Evolutionary conservation across 352 stramenopile species (phyloP).

Genomic region (Phytophthora lateralis): DNA sequence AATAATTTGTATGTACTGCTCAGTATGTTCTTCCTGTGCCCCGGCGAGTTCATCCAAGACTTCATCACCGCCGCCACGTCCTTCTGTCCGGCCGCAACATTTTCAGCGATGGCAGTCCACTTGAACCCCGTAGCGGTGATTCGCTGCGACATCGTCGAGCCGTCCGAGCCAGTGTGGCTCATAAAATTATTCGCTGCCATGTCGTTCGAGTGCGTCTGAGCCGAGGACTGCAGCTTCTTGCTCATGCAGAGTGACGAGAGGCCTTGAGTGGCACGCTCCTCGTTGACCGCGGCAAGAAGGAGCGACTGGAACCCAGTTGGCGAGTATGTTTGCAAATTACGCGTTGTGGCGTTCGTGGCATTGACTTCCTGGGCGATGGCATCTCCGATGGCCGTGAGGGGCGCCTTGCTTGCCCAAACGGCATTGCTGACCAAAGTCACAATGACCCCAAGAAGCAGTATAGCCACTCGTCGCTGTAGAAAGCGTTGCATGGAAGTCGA

Average conservation of each 20-base stretch:
- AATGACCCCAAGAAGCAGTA: slow-evolving; percentile 19
- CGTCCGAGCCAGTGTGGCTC: slow-evolving; percentile 52
- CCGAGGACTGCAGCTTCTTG: slow-evolving; percentile 37
- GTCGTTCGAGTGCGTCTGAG: slow-evolving; percentile 41
- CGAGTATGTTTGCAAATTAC: slow-evolving; percentile 30
- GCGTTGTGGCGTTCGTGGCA: slow-evolving; percentile 10
- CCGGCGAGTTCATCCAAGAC: slow-evolving; percentile 59
- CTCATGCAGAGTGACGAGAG: slow-evolving; percentile 45
- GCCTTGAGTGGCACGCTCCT: slow-evolving; percentile 40
- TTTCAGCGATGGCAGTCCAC: slow-evolving; percentile 57
- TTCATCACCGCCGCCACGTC: slow-evolving; percentile 54
- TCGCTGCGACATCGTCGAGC: slow-evolving; percentile 48
- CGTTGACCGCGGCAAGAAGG: slow-evolving; percentile 58
- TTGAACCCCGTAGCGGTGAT: slow-evolving; percentile 47
- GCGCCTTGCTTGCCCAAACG: neutral
- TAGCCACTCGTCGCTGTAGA: slow-evolving; percentile 5
- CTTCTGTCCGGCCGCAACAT: slow-evolving; percentile 55
- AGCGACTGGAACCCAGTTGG: slow-evolving; percentile 25
- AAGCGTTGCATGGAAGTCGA: slow-evolving; percentile 14
- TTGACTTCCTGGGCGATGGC: slow-evolving; percentile 7
- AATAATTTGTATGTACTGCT: slow-evolving; percentile 32
- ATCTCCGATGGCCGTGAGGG: slow-evolving; percentile 5
- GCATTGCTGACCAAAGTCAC: slow-evolving; percentile 12
- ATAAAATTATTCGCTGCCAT: slow-evolving; percentile 53
- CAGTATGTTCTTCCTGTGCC: slow-evolving; percentile 53